Base-by-base conservation (phyloP, 169 alveolate species). In the Theileria luwenshuni region DNA sequence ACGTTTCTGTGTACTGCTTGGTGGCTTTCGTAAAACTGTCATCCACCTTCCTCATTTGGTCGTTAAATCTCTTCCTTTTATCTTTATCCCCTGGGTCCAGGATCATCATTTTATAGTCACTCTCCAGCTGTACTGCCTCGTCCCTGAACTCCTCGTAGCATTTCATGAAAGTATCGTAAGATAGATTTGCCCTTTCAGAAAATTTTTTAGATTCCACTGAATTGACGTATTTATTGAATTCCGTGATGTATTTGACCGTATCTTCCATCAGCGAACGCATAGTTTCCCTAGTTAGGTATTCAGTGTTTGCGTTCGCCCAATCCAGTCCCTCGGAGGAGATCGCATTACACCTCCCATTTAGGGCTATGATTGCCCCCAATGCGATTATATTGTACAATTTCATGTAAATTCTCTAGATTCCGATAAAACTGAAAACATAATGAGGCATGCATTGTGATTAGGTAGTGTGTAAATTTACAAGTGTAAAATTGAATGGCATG, bases 1-100 rank as follows among this genome's bases (percentile, higher is more conserved):
- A 79, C 69, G 61, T 58, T 63, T 32, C 43, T 23, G 56, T 70
- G 87, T 38, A 79, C 59, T 54, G 74, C 76, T 60, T 58, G 59
- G 56, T 67, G 48, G 64, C 70, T 74, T 64, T 68, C 63, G 69
- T 79, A 76, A 33, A 72, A 62, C 30, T 63, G 69, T 21, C 70
- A 60, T 43, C 71, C 58, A 47, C 51, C 68, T 8, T 48, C 30
- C 25, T 41, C 49, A 38, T 71, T 52, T 7, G n/a, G 19, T 28
- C 6, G 47, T 12, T 0, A 27, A 13, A 7, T 33, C 56, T 30
- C 19, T 27, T 38, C 71, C n/a, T 47, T 62, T n/a, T 70, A 35
- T 2, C 43, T 0, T 32, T 8, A 23, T 56, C 65, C 25, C 25
- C 8, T 56, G 30, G 25, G 45, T 65, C 6, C 41, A 43, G 8